Evolutionary conservation across 176 grass and related monocot species (phyloP), one percentile per base, ranked within the genome.

Genomic region (Oryza brachyantha): DNA sequence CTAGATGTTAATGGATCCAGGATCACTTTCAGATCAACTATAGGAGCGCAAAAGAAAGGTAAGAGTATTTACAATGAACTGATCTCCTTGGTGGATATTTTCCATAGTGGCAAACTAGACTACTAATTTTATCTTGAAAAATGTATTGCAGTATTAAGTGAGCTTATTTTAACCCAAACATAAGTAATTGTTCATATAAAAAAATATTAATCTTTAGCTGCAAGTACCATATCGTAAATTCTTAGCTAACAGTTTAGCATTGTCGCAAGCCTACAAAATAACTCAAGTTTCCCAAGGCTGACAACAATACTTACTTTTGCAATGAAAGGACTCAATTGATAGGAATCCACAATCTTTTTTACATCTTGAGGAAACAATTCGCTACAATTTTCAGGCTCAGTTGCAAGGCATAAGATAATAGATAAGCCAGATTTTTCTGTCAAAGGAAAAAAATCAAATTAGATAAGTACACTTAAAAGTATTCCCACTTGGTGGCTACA

Each of bases 401-500:
- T 63, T 10, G 84, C 90, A 88, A 86, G 32, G 17, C 87, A 94
- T 84, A 97, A 78, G 45, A 97, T 90, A 41, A 98, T 91, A 26
- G 95, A 92, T 66, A 97, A 73, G 40, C 90, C 87, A 32, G 88
- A 45, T 81, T 85, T 94, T 82, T 88, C 95, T 94, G 80, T 72
- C 72, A 76, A 79, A 61, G 11, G 63, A 50, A 79, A 41, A 78
- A 5, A 87, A 19, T 64, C 43, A 61, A 21, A 29, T 57, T 83
- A 66, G 68, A 73, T 2, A 28, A 1, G 52, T n/a, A 26, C 5
- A 29, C 8, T 46, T 7, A 8, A 68, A 61, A 63, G 0, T 86
- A 12, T 14, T 86, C 4, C 11, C 36, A 27, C 16, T 64, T 55
- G 76, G 45, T 54, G 81, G 17, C 25, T 4, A 32, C 3, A 21